Evolutionary conservation across 2,329 filamentous ascomycete genomes (phyloP), one percentile per base, ranked within the genome.

Genomic region (Aspergillus japonicus): DNA sequence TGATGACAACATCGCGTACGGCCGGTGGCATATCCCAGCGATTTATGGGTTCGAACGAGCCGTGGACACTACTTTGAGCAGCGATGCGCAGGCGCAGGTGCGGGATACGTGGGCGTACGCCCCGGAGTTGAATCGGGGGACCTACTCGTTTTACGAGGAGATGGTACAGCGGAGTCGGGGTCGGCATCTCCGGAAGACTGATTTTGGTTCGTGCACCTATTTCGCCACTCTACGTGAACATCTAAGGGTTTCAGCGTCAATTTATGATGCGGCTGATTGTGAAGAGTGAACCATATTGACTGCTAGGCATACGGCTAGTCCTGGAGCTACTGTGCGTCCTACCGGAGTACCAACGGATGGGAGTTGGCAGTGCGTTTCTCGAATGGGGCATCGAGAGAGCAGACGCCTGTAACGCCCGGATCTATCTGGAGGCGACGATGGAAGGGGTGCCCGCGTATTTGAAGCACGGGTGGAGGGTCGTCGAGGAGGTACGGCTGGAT

Each of bases 341-440:
- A 8, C 39, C 39, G 6, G 39, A 19, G 39, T 44, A 44, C 16
- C 39, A 44, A 19, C 2, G 39, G 6, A 44, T 44, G 16, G 39
- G 16, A 6, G 8, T 44, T 3, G 39, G 16, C 5, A 44, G 39
- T 16, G 16, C 7, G 5, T 44, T 44, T 5, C 39, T 44, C 5
- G 6, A 19, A 19, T 85, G 81, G 81, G 83, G 83, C 0, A 59
- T 80, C 6, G 68, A 76, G 26, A 73, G 71, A 61, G 81, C 81
- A 1, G 82, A 84, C 64, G 72, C 69, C 5, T 77, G 75, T 1
- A 73, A 76, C 0, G 62, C 73, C 14, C 77, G 80, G 49, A 75
- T 78, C 10, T 86, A 81, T 67, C 68, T 86, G 1, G 82, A 85
- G 60, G 80, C 82, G 8, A 83, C 82, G 50, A 77, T 75, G 0